Evolutionary conservation across 176 grass and related monocot genomes (phyloP).

Genomic region (Raddia guianensis): DNA sequence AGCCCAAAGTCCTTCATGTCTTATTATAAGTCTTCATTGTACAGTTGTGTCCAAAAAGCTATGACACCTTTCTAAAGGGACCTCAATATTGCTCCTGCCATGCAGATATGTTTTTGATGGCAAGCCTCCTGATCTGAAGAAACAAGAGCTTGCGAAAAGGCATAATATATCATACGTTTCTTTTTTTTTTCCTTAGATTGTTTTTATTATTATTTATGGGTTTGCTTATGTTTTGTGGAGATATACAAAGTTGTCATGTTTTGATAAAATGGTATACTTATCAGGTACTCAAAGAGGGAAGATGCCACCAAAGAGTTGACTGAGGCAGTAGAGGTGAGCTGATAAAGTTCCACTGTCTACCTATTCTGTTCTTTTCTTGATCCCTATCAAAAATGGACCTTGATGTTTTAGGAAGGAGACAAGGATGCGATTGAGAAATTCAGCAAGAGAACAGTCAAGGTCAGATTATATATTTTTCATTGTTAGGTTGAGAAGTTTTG

Average conservation of each 20-base stretch:
- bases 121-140: constrained; percentile 94
- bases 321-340: constrained; percentile 75
- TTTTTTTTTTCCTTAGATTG: constrained; percentile 17
- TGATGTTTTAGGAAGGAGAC: constrained; percentile 71
- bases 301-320: constrained; percentile 83
- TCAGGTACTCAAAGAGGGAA: constrained; percentile 82
- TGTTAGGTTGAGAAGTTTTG: not conserved
- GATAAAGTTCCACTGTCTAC: not conserved
- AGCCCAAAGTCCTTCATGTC: constrained; percentile 32
- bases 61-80: not conserved
- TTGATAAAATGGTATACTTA: constrained; percentile 17
- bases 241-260: constrained; percentile 11
- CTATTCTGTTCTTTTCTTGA: constrained; percentile 26
- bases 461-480: constrained; percentile 37
- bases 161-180: constrained; percentile 35
- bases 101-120: constrained; percentile 98
- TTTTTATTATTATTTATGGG: constrained; percentile 20
- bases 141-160: constrained; percentile 86
- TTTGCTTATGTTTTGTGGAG: not conserved
- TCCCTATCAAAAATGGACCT: not conserved
- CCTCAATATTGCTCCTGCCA: constrained; percentile 25
- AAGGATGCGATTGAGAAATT: constrained; percentile 86
- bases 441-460: constrained; percentile 97
- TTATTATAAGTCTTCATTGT: constrained; percentile 10
- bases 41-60: not conserved